Percentiles rank a stretch among this genome's conserved stretches.
These are phyloP conservation scores for Amanita jacksonii DNA, from an alignment of 768 basidiomycete genomes.

Conservation along the genomic window DNA sequence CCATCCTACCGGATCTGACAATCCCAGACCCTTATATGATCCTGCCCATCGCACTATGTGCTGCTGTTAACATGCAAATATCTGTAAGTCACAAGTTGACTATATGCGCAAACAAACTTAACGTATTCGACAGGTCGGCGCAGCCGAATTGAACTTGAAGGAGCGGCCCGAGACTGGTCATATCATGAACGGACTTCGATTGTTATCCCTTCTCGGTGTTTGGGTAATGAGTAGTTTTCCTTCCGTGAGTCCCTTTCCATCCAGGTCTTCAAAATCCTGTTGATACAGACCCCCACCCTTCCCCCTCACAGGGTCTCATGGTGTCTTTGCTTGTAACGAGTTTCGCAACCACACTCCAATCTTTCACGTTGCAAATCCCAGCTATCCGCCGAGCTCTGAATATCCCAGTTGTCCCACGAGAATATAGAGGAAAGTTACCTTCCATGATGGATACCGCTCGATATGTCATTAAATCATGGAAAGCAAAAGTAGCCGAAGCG, in stretches of 20 bases:
- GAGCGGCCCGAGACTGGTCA: constrained; percentile 50
- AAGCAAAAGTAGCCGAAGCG: constrained; percentile 17
- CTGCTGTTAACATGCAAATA: constrained; percentile 60
- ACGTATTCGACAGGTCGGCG: constrained; percentile 27
- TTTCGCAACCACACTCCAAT: constrained; percentile 39
- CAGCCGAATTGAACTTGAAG: constrained; percentile 44
- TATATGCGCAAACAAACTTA: constrained; percentile 1
- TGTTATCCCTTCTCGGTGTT: constrained; percentile 40
- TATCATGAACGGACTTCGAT: constrained; percentile 55
- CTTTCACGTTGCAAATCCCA: constrained; percentile 33
- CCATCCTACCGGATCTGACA: constrained; percentile 70
- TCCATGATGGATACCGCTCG: constrained; percentile 15
- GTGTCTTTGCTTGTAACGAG: constrained; percentile 32
- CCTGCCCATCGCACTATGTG: constrained; percentile 50
- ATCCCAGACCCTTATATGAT: constrained; percentile 65
- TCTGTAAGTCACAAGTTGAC: constrained; percentile 4
- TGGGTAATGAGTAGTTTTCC: constrained; percentile 49
- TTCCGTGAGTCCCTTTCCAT: constrained; percentile 37
- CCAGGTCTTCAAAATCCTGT: not conserved
- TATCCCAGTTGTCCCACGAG: constrained; percentile 26
- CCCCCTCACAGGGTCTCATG: constrained; percentile 27
- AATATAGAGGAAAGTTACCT: constrained; percentile 24
- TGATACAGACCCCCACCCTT: constrained; percentile 1
- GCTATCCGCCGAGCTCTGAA: constrained; percentile 28
- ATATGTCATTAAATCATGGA: constrained; percentile 16